Evolutionary conservation across 805 yeast species (phyloP), one percentile per base, ranked within the genome.

Genomic region (Saccharomycopsis vini): DNA sequence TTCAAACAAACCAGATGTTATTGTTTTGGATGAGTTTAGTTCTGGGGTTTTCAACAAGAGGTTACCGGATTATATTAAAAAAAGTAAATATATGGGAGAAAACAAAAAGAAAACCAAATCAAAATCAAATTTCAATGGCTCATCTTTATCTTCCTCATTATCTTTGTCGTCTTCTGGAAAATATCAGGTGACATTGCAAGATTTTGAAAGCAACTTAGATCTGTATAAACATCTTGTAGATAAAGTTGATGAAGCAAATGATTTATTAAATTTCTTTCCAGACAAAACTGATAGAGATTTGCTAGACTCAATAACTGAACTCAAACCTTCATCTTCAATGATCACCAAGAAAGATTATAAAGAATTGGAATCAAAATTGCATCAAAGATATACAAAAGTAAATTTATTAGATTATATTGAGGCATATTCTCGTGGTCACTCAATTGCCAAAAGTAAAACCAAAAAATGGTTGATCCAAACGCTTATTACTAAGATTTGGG

Each of bases 291-390:
- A 35, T 4, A 33, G 40, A 12, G 45, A 46, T n/a, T 10, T 42
- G 13, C 19, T 42, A 10, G 28, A 33, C n/a, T 42, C 49, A 5
- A 46, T 46, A 7, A 34, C 44, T 39, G 46, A 42, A 21, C 16
- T 46, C 6, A 42, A 38, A 20, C 49, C 49, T 18, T 15, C 20
- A 10, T 26, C 21, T 15, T 22, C 22, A 12, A 36, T 18, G 2
- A 31, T 46, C 9, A 19, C 37, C 16, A 12, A 18, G 5, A 18
- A 22, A 1, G 40, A 37, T 16, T 42, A 32, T 26, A 21, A 36
- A 6, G n/a, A 18, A 13, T 20, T 44, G 5, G 23, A 23, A 9
- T 24, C 40, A 19, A 31, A 15, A 13, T 20, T 44, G 20, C n/a
- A 32, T 21, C 16, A 30, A 15, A 22, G 39, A 13, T 41, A 44